Evolutionary conservation across 176 grass and related monocot species (phyloP).

Genomic region (Oryza glaberrima): DNA sequence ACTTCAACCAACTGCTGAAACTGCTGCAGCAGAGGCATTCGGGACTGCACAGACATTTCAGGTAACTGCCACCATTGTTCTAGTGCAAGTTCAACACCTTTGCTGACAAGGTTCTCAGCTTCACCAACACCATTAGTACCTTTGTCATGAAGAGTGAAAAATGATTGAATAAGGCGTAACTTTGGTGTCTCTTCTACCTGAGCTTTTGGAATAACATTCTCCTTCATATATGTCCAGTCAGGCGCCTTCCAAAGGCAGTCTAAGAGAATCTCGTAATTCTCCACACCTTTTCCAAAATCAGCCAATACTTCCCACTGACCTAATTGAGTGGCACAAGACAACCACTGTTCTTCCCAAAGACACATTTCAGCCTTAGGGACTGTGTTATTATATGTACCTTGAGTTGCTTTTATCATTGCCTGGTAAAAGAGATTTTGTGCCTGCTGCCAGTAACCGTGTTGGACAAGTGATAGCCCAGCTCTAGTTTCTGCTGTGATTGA

Average conservation of each 20-base stretch:
- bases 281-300: conserved; percentile 97
- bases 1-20: conserved; percentile 99
- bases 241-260: conserved; percentile 97
- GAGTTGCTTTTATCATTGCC: conserved; percentile 99
- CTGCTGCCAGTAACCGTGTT: conserved; percentile 96
- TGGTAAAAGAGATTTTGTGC: conserved; percentile 97
- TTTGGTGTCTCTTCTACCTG: conserved; percentile 95
- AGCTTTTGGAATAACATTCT: conserved; percentile 81
- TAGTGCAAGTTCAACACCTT: conserved; percentile 95
- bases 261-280: conserved; percentile 94
- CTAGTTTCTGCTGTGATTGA: conserved; percentile 98
- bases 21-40: conserved; percentile 90
- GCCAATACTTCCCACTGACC: conserved; percentile 95
- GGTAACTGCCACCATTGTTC: conserved; percentile 99
- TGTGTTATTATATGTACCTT: conserved; percentile 96
- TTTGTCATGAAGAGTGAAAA: conserved; percentile 89
- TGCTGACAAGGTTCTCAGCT: conserved; percentile 78
- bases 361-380: conserved; percentile 99
- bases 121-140: conserved; percentile 83
- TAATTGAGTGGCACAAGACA: conserved; percentile 87
- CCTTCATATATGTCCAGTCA: conserved; percentile 98
- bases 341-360: conserved; percentile 99
- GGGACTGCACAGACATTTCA: conserved; percentile 90
- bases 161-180: conserved; percentile 78
- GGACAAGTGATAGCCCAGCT: conserved; percentile 90